Conservation (phyloP, 2,329 filamentous ascomycete species). For the Shiraia sp. region DNA sequence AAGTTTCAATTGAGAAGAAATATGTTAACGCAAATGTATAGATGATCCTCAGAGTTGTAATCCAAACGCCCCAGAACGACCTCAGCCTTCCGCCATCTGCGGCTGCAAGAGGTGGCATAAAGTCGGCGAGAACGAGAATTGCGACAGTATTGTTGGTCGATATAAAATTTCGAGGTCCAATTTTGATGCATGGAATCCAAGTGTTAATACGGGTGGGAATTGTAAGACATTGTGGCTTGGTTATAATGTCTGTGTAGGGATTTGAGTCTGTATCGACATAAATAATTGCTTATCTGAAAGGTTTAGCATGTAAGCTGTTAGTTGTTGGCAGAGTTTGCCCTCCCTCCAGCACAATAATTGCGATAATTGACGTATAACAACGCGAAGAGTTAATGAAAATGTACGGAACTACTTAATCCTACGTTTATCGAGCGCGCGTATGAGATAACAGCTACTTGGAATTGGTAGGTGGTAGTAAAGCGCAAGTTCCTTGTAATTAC, state of each 20-base stretch:
- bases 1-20: not conserved
- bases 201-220: not conserved
- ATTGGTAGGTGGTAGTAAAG: too few species aligned
- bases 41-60: conserved; percentile 1
- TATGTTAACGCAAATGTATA: not conserved
- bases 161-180: conserved; percentile 1
- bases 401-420: too few species aligned
- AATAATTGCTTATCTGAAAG: not conserved
- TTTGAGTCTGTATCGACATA: not conserved
- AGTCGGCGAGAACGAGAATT: conserved; percentile 1
- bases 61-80: not conserved
- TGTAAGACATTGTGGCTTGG: conserved; percentile 4
- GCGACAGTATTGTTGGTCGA: not conserved
- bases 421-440: too few species aligned
- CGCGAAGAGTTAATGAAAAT: too few species aligned
- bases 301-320: conserved; percentile 2
- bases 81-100: conserved; percentile 1
- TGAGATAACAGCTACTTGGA: too few species aligned
- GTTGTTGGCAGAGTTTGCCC: too few species aligned
- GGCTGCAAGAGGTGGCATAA: conserved; percentile 3
- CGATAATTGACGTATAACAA: too few species aligned
- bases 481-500: too few species aligned
- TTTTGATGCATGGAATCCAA: conserved; percentile 1
- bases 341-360: too few species aligned
- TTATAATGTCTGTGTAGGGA: conserved; percentile 3